Conservation (phyloP, 352 stramenopile genomes). For the Hyaloperonospora brassicae region DNA sequence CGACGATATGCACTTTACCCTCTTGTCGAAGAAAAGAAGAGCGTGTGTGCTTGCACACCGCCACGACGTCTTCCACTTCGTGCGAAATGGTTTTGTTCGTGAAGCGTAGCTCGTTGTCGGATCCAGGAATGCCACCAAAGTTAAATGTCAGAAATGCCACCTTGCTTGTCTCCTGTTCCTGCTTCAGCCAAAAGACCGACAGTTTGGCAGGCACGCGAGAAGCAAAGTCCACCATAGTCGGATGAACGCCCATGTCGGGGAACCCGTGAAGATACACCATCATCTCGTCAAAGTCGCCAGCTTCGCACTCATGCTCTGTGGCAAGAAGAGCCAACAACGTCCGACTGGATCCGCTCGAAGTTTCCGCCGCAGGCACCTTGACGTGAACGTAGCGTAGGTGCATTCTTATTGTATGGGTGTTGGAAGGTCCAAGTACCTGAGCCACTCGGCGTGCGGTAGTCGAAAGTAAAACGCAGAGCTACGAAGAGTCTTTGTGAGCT, state of each 20-base stretch:
- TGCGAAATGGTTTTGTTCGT: constrained; percentile 46
- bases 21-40: constrained; percentile 22
- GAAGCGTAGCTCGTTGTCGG: constrained; percentile 36
- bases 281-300: constrained; percentile 26
- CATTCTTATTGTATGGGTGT: constrained; percentile 3
- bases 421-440: too few species aligned
- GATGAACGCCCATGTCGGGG: constrained; percentile 62
- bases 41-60: constrained; percentile 39
- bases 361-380: constrained; percentile 12
- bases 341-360: constrained; percentile 10
- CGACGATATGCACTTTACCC: constrained; percentile 46
- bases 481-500: too few species aligned
- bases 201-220: constrained; percentile 55
- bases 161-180: constrained; percentile 13
- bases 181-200: constrained; percentile 38
- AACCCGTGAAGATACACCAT: constrained; percentile 74
- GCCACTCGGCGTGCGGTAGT: too few species aligned
- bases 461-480: too few species aligned
- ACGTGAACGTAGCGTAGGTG: constrained; percentile 15
- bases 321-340: constrained; percentile 20
- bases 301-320: constrained; percentile 8
- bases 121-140: constrained; percentile 57
- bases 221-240: constrained; percentile 38
- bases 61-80: constrained; percentile 50
- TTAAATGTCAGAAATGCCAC: constrained; percentile 52